A percentile compares a stretch with the other conserved stretches of the same genome.
These are phyloP conservation scores for Colletotrichum orbiculare DNA, from an alignment of 2,329 filamentous ascomycete genomes.

Conservation along the genomic window DNA sequence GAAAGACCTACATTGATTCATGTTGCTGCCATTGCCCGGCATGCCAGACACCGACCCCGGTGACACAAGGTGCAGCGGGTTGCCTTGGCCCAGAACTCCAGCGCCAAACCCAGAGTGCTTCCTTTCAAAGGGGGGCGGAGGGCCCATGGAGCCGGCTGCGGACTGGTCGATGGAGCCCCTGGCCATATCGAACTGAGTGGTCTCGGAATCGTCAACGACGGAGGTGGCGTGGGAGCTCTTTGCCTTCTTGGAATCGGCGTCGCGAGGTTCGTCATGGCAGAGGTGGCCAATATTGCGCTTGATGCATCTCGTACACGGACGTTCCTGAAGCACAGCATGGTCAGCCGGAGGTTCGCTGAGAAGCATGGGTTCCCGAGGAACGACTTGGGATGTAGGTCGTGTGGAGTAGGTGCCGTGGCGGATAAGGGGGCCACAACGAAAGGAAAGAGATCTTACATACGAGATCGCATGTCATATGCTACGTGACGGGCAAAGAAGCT, in stretches of 20 bases:
- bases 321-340: conserved; percentile 70
- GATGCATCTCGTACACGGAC: conserved; percentile 96
- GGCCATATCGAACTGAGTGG: conserved; percentile 58
- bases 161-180: conserved; percentile 66
- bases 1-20: conserved; percentile 77
- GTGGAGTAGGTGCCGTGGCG: neutral
- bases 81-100: conserved; percentile 58
- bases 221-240: conserved; percentile 73
- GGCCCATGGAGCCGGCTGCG: conserved; percentile 64
- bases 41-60: conserved; percentile 75
- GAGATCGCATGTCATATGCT: conserved; percentile 95
- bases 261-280: conserved; percentile 96
- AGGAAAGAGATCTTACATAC: conserved; percentile 64
- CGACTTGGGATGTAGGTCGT: conserved; percentile 32
- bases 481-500: conserved; percentile 51
- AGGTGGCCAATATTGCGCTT: conserved; percentile 99
- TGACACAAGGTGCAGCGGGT: conserved; percentile 76
- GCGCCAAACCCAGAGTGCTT: conserved; percentile 36
- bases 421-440: neutral
- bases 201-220: conserved; percentile 70
- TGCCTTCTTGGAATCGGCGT: conserved; percentile 81
- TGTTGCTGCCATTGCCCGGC: conserved; percentile 63
- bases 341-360: conserved; percentile 42
- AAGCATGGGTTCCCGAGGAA: conserved; percentile 34
- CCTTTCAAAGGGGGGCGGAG: conserved; percentile 58